phyloP scores from a whole-genome alignment of 257 asterid species.

The Solanum chmielewskii region DNA sequence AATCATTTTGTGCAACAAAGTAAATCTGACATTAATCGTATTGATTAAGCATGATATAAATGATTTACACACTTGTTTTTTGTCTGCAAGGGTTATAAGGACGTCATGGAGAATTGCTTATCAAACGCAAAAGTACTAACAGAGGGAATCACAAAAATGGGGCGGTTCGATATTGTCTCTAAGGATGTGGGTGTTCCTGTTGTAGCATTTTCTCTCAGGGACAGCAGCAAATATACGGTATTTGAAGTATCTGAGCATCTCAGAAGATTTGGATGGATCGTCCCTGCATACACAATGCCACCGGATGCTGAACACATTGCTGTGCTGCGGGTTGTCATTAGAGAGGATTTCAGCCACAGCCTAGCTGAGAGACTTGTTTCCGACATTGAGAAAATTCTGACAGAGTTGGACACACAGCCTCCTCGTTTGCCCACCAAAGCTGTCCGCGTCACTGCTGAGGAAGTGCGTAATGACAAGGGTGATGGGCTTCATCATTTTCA shows the following conservation, averaged over 20 bases:
- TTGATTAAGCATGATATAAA: background rate
- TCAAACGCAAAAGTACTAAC: constrained; percentile 31
- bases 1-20: background rate
- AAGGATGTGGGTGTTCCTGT: constrained; percentile 66
- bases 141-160: constrained; percentile 38
- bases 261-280: constrained; percentile 71
- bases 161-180: constrained; percentile 45
- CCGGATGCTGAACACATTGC: constrained; percentile 53
- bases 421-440: constrained; percentile 15
- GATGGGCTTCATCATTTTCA: constrained; percentile 1
- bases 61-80: background rate
- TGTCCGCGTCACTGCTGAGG: constrained; percentile 16
- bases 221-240: constrained; percentile 42
- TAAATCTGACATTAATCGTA: background rate
- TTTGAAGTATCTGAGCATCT: constrained; percentile 59
- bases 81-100: constrained; percentile 43
- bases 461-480: background rate
- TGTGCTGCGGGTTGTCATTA: constrained; percentile 47
- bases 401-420: constrained; percentile 42
- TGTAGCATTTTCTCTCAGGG: constrained; percentile 61
- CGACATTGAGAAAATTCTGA: constrained; percentile 35
- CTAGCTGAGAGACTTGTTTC: constrained; percentile 52
- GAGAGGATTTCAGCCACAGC: constrained; percentile 58
- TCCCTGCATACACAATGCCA: constrained; percentile 83
- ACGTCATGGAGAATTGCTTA: constrained; percentile 59